Base-by-base conservation (phyloP, 1,284 basidiomycete genomes). In the Cutaneotrichosporon sp. region DNA sequence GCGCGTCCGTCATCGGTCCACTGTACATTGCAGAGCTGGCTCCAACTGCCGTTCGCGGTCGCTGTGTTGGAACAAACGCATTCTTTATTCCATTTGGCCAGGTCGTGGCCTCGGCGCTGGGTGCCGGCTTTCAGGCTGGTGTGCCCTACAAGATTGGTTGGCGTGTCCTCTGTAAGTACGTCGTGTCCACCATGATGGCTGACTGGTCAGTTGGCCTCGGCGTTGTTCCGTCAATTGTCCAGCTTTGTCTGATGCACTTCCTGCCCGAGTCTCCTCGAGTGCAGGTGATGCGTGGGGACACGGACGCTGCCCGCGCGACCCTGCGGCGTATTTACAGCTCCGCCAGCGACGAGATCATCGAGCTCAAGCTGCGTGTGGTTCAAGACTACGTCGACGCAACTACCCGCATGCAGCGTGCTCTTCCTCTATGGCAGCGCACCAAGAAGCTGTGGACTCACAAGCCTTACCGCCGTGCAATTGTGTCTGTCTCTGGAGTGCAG, bases 61-160 rank as follows among this genome's bases (percentile, higher is more conserved):
- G 70, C 23, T 59, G 56, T 30, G 49, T 63, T 10, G 59, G 59
- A 18, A 46, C 52, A 34, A 60, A 56, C 54, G 65, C 61, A 17
- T 63, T 70, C 44, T 65, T 67, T 40, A 69, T 73, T 50, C 73
- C 73, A 1, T 64, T 65, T 33, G 72, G 73, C 8, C 74, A 76
- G 59, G 66, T 74, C 21, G 48, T 66, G 13, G 60, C 70, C 0
- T 61, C 59, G 39, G 71, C 65, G 5, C 46, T 70, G 22, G 68
- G 70, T 20, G 65, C 65, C n/a, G 63, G 54, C 1, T 41, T 64
- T n/a, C 54, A 60, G 35, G 41, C 49, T 35, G 39, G 17, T 35
- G 61, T 42, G 33, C 14, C 14, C 5, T 21, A 17, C 33, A 18
- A 21, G 12, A 46, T 46, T 15, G 54, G 58, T 21, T 64, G 60